These are phyloP conservation scores for Solanum chaucha DNA, from an alignment of 257 asterid genomes.

Conservation along the genomic window DNA sequence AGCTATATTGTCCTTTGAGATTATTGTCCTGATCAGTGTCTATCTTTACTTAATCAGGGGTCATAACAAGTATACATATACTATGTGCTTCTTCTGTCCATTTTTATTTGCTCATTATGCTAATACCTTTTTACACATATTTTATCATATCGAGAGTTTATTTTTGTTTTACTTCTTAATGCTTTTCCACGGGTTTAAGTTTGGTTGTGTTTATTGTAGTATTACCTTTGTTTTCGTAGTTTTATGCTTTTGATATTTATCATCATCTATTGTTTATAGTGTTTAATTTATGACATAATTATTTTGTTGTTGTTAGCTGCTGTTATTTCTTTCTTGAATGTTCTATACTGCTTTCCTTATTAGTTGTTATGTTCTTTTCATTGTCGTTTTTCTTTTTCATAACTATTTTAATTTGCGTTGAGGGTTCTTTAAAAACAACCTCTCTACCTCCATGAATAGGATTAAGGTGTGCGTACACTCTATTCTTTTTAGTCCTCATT, in stretches of 20 bases:
- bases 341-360: background rate
- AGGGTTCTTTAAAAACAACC: background rate
- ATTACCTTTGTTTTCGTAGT: background rate
- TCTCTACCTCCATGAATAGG: background rate
- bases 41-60: background rate
- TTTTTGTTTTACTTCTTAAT: background rate
- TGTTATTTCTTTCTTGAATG: background rate
- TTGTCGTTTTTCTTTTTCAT: background rate
- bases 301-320: background rate
- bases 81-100: background rate
- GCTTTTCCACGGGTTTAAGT: background rate
- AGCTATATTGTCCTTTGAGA: background rate
- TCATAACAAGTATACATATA: background rate
- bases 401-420: background rate
- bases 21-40: background rate
- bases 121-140: background rate
- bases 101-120: background rate
- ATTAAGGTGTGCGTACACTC: fast-evolving
- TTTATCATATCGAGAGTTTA: too few relatives aligned
- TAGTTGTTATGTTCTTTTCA: background rate
- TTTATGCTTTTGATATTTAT: background rate
- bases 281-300: background rate
- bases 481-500: background rate
- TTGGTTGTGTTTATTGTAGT: background rate
- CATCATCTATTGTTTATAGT: background rate